phyloP scores from a whole-genome alignment of 306 rosid genomes.

The Prunus mira region DNA sequence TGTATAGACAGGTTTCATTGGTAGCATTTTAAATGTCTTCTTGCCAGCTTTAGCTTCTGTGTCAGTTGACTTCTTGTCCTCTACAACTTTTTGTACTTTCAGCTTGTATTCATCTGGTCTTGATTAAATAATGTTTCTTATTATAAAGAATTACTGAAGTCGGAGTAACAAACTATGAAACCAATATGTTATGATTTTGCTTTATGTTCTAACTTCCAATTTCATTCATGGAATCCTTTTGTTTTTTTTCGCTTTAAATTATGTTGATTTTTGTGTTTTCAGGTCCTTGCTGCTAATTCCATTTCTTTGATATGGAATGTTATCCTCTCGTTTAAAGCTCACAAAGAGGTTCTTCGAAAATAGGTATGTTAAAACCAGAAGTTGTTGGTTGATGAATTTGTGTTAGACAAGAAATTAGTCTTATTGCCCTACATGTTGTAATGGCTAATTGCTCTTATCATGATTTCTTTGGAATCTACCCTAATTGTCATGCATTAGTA shows the following conservation, averaged over 20 bases:
- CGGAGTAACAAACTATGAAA: no score
- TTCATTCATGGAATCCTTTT: not conserved
- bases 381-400: not conserved
- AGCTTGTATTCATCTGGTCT: no score
- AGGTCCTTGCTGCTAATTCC: slow-evolving; percentile 93
- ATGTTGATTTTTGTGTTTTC: slow-evolving; percentile 19
- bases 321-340: slow-evolving; percentile 92
- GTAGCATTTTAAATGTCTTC: no score
- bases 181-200: not conserved
- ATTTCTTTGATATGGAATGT: slow-evolving; percentile 87
- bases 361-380: slow-evolving; percentile 35
- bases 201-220: not conserved
- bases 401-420: not conserved
- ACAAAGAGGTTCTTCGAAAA: slow-evolving; percentile 65
- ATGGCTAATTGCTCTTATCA: not conserved
- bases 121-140: no score
- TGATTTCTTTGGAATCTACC: not conserved
- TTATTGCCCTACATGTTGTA: not conserved
- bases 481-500: not conserved
- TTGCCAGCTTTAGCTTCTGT: not conserved
- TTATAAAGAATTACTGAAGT: no score
- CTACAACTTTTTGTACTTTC: no score
- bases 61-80: no score
- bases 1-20: no score
- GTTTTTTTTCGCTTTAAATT: not conserved